Evolutionary conservation across 495 filamentous ascomycete species (phyloP).

Genomic region (Pseudevernia furfuracea): DNA sequence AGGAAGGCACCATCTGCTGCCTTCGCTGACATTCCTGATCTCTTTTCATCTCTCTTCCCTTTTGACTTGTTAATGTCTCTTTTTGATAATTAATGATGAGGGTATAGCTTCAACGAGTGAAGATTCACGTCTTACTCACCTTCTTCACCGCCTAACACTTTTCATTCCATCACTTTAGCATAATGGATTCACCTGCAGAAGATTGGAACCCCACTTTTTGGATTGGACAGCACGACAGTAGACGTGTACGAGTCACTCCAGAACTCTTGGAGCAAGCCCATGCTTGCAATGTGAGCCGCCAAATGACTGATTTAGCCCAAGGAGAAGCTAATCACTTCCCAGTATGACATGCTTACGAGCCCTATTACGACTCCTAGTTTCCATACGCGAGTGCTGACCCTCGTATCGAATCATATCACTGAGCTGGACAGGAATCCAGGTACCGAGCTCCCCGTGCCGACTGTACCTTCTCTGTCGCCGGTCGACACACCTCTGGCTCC

Average conservation of each 20-base stretch:
- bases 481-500: constrained; percentile 70
- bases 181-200: constrained; percentile 29
- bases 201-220: constrained; percentile 60
- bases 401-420: constrained; percentile 52
- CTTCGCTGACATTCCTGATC: background rate
- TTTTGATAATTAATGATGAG: background rate
- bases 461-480: constrained; percentile 62
- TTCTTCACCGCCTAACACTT: background rate
- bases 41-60: background rate
- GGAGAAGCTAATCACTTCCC: constrained; percentile 16
- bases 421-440: constrained; percentile 35
- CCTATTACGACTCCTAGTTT: constrained; percentile 82
- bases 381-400: constrained; percentile 60
- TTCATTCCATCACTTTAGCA: background rate
- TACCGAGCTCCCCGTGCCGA: constrained; percentile 38
- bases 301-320: background rate
- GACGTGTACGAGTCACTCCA: constrained; percentile 52
- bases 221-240: constrained; percentile 76
- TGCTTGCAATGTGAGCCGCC: constrained; percentile 42
- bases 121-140: background rate
- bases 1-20: constrained; percentile 10
- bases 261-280: constrained; percentile 60
- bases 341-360: constrained; percentile 92
- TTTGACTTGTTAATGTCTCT: background rate
- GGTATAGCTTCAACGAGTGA: background rate